Percentiles rank a stretch among this genome's conserved stretches.
Conservation (phyloP, 1,139 yeast species). For the Sugiyamaella castrensis region DNA sequence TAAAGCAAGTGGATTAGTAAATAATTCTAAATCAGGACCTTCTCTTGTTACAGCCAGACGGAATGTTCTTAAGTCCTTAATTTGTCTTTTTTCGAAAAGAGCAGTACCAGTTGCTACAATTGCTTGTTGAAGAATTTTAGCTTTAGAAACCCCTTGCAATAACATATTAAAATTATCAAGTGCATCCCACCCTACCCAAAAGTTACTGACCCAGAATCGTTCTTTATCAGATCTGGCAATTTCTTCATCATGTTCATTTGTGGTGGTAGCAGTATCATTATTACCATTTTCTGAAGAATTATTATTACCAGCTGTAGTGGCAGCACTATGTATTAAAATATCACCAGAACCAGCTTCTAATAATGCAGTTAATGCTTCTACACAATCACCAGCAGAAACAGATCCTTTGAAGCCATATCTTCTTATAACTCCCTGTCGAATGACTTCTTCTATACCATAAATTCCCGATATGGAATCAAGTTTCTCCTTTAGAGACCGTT, state of each 20-base stretch:
- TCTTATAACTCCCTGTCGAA: slow-evolving; percentile 81
- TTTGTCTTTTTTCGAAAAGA: slow-evolving; percentile 72
- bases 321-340: neutral
- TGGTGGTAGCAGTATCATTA: slow-evolving; percentile 12
- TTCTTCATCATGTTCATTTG: slow-evolving; percentile 25
- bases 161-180: slow-evolving; percentile 62
- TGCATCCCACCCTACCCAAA: slow-evolving; percentile 97
- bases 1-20: slow-evolving; percentile 81
- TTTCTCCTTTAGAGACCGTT: slow-evolving; percentile 66
- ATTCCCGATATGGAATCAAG: slow-evolving; percentile 67
- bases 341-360: slow-evolving; percentile 49
- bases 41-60: slow-evolving; percentile 86
- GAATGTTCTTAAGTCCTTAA: slow-evolving; percentile 76
- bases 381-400: slow-evolving; percentile 89
- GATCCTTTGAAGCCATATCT: slow-evolving; percentile 85
- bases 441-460: slow-evolving; percentile 80
- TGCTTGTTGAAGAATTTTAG: slow-evolving; percentile 78
- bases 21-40: slow-evolving; percentile 76
- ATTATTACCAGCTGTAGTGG: neutral
- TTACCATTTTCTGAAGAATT: neutral
- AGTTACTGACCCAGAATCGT: slow-evolving; percentile 68
- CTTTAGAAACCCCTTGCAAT: slow-evolving; percentile 69
- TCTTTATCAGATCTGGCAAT: slow-evolving; percentile 7
- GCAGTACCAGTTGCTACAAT: slow-evolving; percentile 88
- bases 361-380: slow-evolving; percentile 81